phyloP scores from a whole-genome alignment of 768 basidiomycete genomes.

The Clavaria fumosa region DNA sequence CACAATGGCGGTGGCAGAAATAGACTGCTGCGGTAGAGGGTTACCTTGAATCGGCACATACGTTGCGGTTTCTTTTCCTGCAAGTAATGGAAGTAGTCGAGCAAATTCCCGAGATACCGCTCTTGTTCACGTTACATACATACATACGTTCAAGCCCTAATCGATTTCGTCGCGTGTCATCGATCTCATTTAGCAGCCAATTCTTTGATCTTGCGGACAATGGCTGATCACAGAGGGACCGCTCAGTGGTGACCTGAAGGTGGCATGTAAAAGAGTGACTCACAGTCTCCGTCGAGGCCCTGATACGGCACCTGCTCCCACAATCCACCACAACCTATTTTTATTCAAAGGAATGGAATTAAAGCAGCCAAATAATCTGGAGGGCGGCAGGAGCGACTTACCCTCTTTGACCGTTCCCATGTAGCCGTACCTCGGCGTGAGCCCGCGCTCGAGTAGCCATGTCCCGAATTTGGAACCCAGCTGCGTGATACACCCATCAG shows the following conservation, averaged over 20 bases:
- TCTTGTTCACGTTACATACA: too few species aligned
- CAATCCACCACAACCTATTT: slow-evolving; percentile 37
- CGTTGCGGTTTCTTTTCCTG: too few species aligned
- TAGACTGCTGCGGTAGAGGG: too few species aligned
- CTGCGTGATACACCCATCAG: slow-evolving; percentile 14
- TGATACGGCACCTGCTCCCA: slow-evolving; percentile 78
- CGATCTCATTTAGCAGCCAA: too few species aligned
- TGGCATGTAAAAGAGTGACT: slow-evolving; percentile 14
- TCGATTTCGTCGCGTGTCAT: too few species aligned
- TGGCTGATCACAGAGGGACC: neutral
- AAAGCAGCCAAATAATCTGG: neutral
- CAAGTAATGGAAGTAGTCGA: too few species aligned
- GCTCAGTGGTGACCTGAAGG: too few species aligned
- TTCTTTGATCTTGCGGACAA: slow-evolving; percentile 30
- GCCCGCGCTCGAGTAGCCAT: slow-evolving; percentile 69
- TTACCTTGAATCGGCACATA: too few species aligned
- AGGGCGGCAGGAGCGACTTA: slow-evolving; percentile 10
- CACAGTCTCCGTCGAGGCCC: slow-evolving; percentile 65
- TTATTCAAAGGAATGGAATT: neutral
- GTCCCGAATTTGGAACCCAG: slow-evolving; percentile 77
- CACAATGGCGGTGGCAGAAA: too few species aligned
- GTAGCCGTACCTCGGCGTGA: slow-evolving; percentile 70
- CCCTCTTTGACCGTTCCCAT: slow-evolving; percentile 71
- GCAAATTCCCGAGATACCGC: too few species aligned
- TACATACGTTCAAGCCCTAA: too few species aligned